phyloP scores from a whole-genome alignment of 768 basidiomycete genomes.

The Naganishia kalamii region DNA sequence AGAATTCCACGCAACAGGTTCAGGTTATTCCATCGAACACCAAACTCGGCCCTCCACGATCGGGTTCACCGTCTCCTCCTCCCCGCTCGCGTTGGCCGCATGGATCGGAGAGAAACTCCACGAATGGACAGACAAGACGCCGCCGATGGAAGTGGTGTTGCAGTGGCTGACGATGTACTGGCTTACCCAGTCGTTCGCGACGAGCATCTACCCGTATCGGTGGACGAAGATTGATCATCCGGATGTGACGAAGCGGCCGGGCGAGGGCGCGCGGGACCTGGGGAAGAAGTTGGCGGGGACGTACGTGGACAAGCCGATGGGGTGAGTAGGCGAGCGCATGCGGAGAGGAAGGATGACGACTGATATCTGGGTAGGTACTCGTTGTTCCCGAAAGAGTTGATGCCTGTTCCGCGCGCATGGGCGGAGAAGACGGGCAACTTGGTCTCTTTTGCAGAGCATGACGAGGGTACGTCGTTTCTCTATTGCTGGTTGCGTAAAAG shows the following conservation, averaged over 20 bases:
- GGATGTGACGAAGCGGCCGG: conserved; percentile 9
- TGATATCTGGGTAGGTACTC: no score
- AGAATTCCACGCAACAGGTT: conserved; percentile 11
- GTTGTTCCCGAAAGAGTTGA: conserved; percentile 39
- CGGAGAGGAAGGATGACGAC: no score
- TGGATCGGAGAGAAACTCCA: conserved; percentile 46
- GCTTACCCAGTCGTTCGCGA: conserved; percentile 38
- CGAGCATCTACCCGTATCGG: conserved; percentile 38
- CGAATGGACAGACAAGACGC: conserved; percentile 37
- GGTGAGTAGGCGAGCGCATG: no score
- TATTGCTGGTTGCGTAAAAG: no score
- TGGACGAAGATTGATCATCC: background rate
- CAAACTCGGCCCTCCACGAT: conserved; percentile 33
- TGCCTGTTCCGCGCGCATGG: conserved; percentile 35
- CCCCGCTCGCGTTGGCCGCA: conserved; percentile 37
- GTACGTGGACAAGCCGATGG: conserved; percentile 35
- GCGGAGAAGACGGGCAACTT: conserved; percentile 36
- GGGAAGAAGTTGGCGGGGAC: background rate
- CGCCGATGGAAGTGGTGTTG: conserved; percentile 29
- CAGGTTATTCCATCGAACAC: conserved; percentile 35
- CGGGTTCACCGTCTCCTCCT: conserved; percentile 33
- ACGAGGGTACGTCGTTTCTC: conserved; percentile 29
- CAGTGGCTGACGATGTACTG: conserved; percentile 40
- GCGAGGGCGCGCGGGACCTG: background rate
- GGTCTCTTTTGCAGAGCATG: conserved; percentile 40